These are phyloP conservation scores for Plasmodium sp. DNA, from an alignment of 169 alveolate species.

Conservation along the genomic window DNA sequence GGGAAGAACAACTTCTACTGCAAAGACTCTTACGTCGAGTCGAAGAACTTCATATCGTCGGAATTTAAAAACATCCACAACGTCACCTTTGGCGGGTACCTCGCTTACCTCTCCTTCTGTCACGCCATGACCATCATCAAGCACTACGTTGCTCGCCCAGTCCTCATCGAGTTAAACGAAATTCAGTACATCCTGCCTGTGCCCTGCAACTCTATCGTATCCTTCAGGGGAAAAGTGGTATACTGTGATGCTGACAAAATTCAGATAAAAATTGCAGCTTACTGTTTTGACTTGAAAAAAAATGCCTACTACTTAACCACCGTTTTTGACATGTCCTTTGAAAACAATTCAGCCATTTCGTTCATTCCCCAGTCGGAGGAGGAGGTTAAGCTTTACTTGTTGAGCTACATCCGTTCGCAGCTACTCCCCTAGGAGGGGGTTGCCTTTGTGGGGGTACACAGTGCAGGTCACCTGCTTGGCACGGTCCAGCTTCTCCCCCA, in stretches of 20 bases:
- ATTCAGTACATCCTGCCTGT: conserved; percentile 61
- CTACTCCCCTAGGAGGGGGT: not conserved
- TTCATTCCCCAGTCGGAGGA: conserved; percentile 49
- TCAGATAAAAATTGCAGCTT: conserved; percentile 31
- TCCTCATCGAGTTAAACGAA: conserved; percentile 38
- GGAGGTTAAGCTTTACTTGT: conserved; percentile 25
- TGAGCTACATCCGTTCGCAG: conserved; percentile 40
- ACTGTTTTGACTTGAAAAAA: conserved; percentile 57
- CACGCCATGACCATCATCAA: conserved; percentile 65
- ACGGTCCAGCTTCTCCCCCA: not conserved
- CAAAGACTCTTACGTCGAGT: conserved; percentile 44
- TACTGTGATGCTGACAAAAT: conserved; percentile 38
- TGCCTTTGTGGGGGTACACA: not conserved
- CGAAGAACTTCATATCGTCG: conserved; percentile 46
- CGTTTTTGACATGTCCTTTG: conserved; percentile 50
- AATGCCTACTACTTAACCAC: conserved; percentile 36
- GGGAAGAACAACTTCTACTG: conserved; percentile 26
- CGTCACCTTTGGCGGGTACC: conserved; percentile 62
- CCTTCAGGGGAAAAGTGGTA: conserved; percentile 49
- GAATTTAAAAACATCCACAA: conserved; percentile 65
- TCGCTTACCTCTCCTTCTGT: conserved; percentile 55
- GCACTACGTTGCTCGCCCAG: conserved; percentile 6
- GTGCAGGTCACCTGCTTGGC: not conserved
- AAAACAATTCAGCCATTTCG: conserved; percentile 39
- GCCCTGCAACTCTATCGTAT: conserved; percentile 39